Conservation (phyloP, 352 stramenopile species). For the Phytophthora vignae region DNA sequence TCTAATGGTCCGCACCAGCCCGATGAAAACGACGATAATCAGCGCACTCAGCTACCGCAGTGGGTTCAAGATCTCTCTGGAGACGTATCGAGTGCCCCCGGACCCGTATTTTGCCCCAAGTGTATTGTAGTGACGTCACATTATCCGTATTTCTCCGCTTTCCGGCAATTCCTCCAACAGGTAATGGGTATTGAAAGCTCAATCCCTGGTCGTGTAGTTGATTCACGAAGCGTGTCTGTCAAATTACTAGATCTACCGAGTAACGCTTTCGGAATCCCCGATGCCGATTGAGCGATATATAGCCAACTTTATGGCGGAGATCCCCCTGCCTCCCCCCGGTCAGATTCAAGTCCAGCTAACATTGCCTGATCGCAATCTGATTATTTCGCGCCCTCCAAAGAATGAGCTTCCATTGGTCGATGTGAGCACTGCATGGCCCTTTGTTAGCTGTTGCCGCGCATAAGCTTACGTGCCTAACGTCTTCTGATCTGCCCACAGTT, state of each 20-base stretch:
- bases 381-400: constrained; percentile 86
- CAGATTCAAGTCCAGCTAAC: constrained; percentile 93
- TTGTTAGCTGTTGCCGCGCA: not conserved
- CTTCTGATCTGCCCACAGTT: constrained; percentile 57
- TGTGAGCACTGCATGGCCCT: constrained; percentile 42
- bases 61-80: constrained; percentile 79
- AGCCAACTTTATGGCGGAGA: constrained; percentile 96
- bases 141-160: constrained; percentile 96
- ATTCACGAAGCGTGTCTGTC: not conserved
- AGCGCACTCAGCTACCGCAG: constrained; percentile 60
- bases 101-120: constrained; percentile 92
- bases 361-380: constrained; percentile 86
- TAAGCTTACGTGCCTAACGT: not conserved
- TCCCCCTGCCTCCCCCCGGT: constrained; percentile 93
- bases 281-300: constrained; percentile 98
- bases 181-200: constrained; percentile 37
- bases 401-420: constrained; percentile 94
- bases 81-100: constrained; percentile 49
- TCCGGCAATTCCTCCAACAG: constrained; percentile 96
- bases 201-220: not conserved
- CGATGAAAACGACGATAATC: constrained; percentile 60
- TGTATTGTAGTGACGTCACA: constrained; percentile 94
- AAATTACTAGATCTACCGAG: constrained; percentile 68
- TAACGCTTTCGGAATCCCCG: constrained; percentile 86
- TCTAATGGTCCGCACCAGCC: constrained; percentile 18